Conservation (phyloP, 2,329 filamentous ascomycete species). For the Hymenoscyphus fraxineus region DNA sequence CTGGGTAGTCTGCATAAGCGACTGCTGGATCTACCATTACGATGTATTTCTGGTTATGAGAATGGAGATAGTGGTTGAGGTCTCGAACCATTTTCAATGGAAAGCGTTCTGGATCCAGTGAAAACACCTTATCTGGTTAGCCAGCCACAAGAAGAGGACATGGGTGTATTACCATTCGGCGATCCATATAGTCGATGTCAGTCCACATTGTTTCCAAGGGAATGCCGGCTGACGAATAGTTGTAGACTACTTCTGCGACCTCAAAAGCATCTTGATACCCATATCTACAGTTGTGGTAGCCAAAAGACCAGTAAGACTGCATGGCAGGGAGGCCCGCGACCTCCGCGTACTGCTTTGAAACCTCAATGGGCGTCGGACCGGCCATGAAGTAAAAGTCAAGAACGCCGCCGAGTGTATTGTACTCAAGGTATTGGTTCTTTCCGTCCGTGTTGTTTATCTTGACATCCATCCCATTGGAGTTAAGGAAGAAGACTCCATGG, state of each 20-base stretch:
- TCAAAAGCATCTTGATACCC: slow-evolving; percentile 60
- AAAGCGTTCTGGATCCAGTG: slow-evolving; percentile 61
- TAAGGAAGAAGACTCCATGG: slow-evolving; percentile 66
- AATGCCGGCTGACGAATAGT: slow-evolving; percentile 62
- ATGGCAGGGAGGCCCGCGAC: slow-evolving; percentile 55
- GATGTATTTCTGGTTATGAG: slow-evolving; percentile 64
- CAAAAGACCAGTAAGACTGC: slow-evolving; percentile 62
- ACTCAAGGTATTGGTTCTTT: slow-evolving; percentile 64
- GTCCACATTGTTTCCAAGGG: slow-evolving; percentile 69
- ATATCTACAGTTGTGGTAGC: slow-evolving; percentile 61
- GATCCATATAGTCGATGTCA: slow-evolving; percentile 59
- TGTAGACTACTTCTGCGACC: slow-evolving; percentile 63
- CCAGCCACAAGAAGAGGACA: no score
- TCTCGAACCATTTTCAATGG: slow-evolving; percentile 59
- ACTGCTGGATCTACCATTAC: slow-evolving; percentile 74
- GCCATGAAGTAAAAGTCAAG: slow-evolving; percentile 68
- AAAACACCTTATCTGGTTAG: slow-evolving; percentile 46
- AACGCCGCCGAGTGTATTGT: slow-evolving; percentile 73
- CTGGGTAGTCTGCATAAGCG: slow-evolving; percentile 47
- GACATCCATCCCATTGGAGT: slow-evolving; percentile 74
- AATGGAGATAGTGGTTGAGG: slow-evolving; percentile 63
- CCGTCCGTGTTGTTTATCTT: slow-evolving; percentile 61
- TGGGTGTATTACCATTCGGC: slow-evolving; percentile 39
- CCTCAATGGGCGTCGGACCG: slow-evolving; percentile 55
- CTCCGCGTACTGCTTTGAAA: slow-evolving; percentile 56